Evolutionary conservation across 202 grass and related monocot genomes (phyloP), one percentile per base, ranked within the genome.

Genomic region (Zoysia matrella): DNA sequence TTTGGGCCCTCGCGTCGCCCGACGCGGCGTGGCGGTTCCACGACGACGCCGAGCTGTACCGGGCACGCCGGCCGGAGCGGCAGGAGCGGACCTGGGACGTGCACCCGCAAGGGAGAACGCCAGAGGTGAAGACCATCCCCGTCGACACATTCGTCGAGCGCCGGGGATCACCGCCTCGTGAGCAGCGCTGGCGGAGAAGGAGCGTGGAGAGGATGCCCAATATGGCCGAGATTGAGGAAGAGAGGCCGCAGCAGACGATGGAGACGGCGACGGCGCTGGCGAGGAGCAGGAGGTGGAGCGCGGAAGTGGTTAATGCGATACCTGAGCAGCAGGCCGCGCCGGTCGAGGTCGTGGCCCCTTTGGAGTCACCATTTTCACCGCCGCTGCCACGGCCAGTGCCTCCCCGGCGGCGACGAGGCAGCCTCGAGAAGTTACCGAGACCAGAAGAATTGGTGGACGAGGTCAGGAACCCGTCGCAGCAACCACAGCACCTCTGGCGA

Each of bases 71-170:
- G 49, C 71, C 85, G 41, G 95, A 89, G 71, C 66, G 90, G 22
- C 66, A 75, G 36, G 88, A 91, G 36, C 46, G 69, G 72, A 64
- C 14, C 45, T 73, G 68, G 84, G 86, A 86, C 30, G 30, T 36
- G 30, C 30, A 36, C 30, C 30, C 30, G 30, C 30, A 36, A 36
- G 30, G 30, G 30, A 36, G 46, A 6, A 47, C 56, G 36, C 44
- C 58, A 12, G 80, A 81, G 82, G 82, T 84, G 63, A 94, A 91
- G 86, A 85, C 80, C 3, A 93, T 94, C 71, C 86, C 71, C 56
- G 91, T 89, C 22, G 89, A 92, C 84, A 91, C 85, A n/a, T 92
- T 87, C 85, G 89, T 85, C 52, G 71, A 90, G 70, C 86, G 76
- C 40, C 36, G 82, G 46, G 68, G 13, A 1, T 30, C 76, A 36